Evolutionary conservation across 75 land plant genomes (phyloP), one percentile per base, ranked within the genome.

Genomic region (Ceratopteris richardii): DNA sequence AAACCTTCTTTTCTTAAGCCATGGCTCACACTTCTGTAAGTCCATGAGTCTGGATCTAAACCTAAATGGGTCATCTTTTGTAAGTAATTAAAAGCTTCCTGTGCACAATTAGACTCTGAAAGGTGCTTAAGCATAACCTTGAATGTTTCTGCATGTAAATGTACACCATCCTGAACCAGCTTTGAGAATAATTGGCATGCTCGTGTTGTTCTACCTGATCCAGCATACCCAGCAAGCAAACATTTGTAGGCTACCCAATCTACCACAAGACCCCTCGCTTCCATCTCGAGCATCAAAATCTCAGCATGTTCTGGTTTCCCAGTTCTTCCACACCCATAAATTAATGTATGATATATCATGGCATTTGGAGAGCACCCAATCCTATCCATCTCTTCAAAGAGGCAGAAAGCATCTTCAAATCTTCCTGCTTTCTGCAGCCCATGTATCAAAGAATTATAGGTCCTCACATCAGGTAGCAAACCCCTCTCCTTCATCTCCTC

Each of bases 171-270:
- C 25, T 52, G 14, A 1, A 52, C 6, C 2, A 52, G 3, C 18
- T 26, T 25, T 4, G 1, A 2, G 25, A 52, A 52, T 1, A 52
- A 7, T 52, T 62, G 53, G 40, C 65, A 56, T 31, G 81, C 86
- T 58, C 74, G 78, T 48, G 60, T 64, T 31, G 77, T 57, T 25
- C 50, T 63, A 5, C 86, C 86, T 25, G 61, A 64, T 69, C 72
- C 80, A 55, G 70, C 56, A 58, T 64, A 76, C 10, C 84, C 88
- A 66, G 81, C 66, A 37, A 87, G 80, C 43, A 84, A 30, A 14
- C 71, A 65, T 67, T 87, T 87, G 57, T 81, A 87, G 13, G 84
- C 84, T 9, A 76, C 56, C 20, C 20, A 31, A 73, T 58, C 75
- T 5, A 84, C 84, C 22, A n/a, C 59, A 44, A 56, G n/a, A 24